Conservation (phyloP, 2,329 filamentous ascomycete genomes). For the Botryotinia convoluta region DNA sequence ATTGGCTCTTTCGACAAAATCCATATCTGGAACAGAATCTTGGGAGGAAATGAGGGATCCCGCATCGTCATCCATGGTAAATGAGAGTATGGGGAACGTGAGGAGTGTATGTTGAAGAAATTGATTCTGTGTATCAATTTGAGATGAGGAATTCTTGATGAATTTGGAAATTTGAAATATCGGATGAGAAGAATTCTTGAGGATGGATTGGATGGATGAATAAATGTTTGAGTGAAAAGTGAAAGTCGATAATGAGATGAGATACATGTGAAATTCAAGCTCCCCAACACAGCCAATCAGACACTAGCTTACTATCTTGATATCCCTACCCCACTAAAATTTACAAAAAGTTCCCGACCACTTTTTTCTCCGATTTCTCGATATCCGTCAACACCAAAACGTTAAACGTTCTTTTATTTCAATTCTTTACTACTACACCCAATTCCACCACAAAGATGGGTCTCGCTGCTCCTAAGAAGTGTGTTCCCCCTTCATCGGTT, state of each 20-base stretch:
- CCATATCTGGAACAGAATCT: not conserved
- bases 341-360: constrained; percentile 20
- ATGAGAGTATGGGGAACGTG: not conserved
- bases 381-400: not conserved
- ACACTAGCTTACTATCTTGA: not conserved
- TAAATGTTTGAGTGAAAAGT: not conserved
- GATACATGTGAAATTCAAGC: not conserved
- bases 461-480: constrained; percentile 67
- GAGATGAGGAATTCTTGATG: not conserved
- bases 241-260: not conserved
- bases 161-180: not conserved
- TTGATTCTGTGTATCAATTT: not conserved
- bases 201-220: not conserved
- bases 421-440: not conserved
- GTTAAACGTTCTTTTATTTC: not conserved
- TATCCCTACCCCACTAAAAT: constrained; percentile 13
- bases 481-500: constrained; percentile 35
- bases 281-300: constrained; percentile 13
- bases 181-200: not conserved
- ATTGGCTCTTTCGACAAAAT: constrained; percentile 8
- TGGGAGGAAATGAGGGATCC: not conserved
- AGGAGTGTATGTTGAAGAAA: not conserved
- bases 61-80: not conserved
- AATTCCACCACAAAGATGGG: constrained; percentile 51
- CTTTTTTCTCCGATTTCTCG: constrained; percentile 18